phyloP scores from a whole-genome alignment of 306 rosid genomes.

The Pterocarpus santalinus region DNA sequence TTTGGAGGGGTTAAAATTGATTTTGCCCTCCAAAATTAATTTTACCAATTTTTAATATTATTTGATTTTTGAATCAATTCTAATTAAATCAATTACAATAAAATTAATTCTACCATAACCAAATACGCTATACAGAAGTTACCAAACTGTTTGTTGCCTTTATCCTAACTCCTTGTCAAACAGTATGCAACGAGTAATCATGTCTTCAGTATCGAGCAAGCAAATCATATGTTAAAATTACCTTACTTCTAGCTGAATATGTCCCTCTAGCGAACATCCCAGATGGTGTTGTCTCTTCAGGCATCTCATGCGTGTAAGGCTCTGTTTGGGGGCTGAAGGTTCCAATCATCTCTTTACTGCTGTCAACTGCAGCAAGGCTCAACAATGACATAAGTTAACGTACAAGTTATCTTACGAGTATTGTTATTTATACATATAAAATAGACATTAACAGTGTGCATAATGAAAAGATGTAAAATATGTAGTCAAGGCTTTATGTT shows the following conservation, averaged over 20 bases:
- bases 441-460: too few species aligned
- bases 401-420: background rate
- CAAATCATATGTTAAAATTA: constrained; percentile 34
- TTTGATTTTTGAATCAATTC: too few species aligned
- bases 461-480: too few species aligned
- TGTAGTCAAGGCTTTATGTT: too few species aligned
- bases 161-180: constrained; percentile 32
- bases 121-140: too few species aligned
- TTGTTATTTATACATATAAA: too few species aligned
- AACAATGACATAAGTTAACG: constrained; percentile 18
- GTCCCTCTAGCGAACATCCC: constrained; percentile 92
- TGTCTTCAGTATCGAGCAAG: constrained; percentile 7
- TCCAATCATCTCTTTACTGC: constrained; percentile 89
- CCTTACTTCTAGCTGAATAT: constrained; percentile 91
- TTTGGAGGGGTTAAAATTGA: too few species aligned
- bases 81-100: too few species aligned
- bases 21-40: too few species aligned
- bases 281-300: constrained; percentile 94
- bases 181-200: background rate
- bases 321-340: constrained; percentile 91
- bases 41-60: too few species aligned
- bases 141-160: background rate
- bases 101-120: too few species aligned
- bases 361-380: constrained; percentile 74
- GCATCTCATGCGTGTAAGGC: constrained; percentile 82